These are phyloP conservation scores for Teratosphaeria epicoccoides DNA, from an alignment of 2,329 filamentous ascomycete genomes.

Conservation along the genomic window DNA sequence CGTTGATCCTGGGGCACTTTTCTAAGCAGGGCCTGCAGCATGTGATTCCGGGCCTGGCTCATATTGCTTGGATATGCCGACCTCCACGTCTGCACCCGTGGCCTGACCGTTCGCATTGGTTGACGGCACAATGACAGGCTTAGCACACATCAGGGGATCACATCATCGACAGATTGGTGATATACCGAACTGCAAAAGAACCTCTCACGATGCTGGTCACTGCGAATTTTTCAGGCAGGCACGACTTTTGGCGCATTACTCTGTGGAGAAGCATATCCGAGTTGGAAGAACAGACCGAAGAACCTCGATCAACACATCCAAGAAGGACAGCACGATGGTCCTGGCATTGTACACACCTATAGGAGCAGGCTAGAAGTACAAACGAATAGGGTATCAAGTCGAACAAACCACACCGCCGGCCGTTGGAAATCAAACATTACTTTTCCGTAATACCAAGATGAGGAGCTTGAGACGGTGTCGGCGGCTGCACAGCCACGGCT, in stretches of 20 bases:
- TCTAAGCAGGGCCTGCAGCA: slow-evolving; percentile 10
- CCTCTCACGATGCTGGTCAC: too few species aligned
- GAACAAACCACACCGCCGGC: neutral
- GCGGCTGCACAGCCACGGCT: slow-evolving; percentile 2
- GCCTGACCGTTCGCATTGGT: neutral
- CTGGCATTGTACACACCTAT: neutral
- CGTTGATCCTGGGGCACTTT: slow-evolving; percentile 12
- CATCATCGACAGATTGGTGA: too few species aligned
- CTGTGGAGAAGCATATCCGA: too few species aligned
- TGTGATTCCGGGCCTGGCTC: neutral
- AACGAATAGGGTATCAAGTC: neutral
- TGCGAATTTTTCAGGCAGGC: too few species aligned
- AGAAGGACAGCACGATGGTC: too few species aligned
- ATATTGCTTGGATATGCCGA: neutral
- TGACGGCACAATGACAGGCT: neutral
- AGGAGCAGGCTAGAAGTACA: neutral
- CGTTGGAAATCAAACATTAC: neutral
- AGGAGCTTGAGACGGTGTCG: neutral
- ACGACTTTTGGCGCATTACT: too few species aligned
- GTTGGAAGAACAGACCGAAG: too few species aligned
- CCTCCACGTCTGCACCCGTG: neutral
- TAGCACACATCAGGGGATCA: neutral
- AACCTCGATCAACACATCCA: too few species aligned
- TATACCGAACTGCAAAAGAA: too few species aligned
- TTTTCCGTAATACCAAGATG: neutral